These are phyloP conservation scores for Lepidium sativum DNA, from an alignment of 345 rosid genomes.

Conservation along the genomic window DNA sequence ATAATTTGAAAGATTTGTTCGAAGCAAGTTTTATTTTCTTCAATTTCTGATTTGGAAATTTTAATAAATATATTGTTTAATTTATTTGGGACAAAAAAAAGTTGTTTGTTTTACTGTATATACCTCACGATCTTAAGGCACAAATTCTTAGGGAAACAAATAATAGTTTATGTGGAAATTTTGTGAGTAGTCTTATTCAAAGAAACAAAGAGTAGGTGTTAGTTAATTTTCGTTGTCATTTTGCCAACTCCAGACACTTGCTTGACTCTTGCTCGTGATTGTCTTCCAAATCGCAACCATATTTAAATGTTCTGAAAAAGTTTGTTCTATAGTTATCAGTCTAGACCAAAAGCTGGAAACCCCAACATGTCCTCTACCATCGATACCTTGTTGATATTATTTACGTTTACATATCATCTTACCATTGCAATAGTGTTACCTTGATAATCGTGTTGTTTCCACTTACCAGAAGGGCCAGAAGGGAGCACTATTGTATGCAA, in stretches of 20 bases:
- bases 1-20: no score
- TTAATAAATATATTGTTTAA: neutral
- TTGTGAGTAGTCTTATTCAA: neutral
- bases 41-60: no score
- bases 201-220: conserved; percentile 1
- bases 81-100: no score
- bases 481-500: no score
- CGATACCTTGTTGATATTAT: no score
- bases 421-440: no score
- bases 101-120: neutral
- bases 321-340: neutral
- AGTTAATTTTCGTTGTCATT: neutral
- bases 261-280: neutral
- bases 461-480: no score
- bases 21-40: no score
- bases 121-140: neutral
- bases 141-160: neutral
- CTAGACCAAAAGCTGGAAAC: no score
- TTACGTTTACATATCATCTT: no score
- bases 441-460: no score
- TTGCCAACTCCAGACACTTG: neutral
- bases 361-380: no score
- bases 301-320: neutral
- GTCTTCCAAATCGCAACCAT: conserved; percentile 19
- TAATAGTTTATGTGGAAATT: neutral